Evolutionary conservation across 345 rosid genomes (phyloP).

Genomic region (Dipteronia dyeriana): DNA sequence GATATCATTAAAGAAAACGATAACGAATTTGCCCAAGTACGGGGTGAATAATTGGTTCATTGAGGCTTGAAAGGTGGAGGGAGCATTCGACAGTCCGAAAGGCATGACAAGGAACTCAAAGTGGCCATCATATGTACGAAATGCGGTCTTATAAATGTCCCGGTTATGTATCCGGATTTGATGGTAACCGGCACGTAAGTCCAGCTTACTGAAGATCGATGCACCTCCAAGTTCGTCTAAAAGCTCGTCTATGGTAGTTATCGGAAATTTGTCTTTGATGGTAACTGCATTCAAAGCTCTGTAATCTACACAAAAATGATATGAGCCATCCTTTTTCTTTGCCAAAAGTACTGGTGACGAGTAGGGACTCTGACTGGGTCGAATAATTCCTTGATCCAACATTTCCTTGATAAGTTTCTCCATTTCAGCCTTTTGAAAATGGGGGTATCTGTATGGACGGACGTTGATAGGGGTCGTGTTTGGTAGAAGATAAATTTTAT

Average conservation of each 20-base stretch:
- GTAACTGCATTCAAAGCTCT: neutral
- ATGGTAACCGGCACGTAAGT: neutral
- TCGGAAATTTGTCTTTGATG: neutral
- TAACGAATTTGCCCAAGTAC: neutral
- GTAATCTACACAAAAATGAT: too few relatives aligned
- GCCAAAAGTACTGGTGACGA: too few relatives aligned
- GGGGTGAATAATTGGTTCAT: neutral
- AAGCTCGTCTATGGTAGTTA: neutral
- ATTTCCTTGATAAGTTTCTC: too few relatives aligned
- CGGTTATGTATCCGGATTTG: neutral
- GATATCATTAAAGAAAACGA: neutral
- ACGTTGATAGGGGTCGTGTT: neutral
- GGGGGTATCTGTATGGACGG: neutral
- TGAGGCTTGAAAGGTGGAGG: neutral
- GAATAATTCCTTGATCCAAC: too few relatives aligned
- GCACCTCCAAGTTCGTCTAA: neutral
- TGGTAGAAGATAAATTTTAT: neutral
- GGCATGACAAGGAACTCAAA: neutral
- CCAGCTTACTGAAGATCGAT: neutral
- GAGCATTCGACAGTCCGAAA: conserved; percentile 4
- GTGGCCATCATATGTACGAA: neutral
- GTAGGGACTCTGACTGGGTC: too few relatives aligned
- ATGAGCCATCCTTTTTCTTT: too few relatives aligned
- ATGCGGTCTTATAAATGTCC: neutral
- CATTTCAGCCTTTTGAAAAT: too few relatives aligned